Evolutionary conservation across 2,329 filamentous ascomycete genomes (phyloP), one percentile per base, ranked within the genome.

Genomic region (Cordyceps fumosorosea): DNA sequence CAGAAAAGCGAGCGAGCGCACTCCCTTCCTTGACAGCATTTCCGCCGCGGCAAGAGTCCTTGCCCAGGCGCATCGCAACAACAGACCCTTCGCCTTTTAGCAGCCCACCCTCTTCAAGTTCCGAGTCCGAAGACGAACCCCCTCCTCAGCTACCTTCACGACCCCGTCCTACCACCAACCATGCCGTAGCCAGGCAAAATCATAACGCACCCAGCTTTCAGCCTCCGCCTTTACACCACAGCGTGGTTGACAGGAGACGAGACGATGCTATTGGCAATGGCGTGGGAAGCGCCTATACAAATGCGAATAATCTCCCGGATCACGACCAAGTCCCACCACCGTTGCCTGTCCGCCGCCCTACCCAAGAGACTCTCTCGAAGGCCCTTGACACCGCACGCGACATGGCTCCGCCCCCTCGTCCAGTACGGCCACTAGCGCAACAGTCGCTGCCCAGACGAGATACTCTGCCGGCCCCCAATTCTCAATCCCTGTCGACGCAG

Each of bases 11-110:
- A 71, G 59, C 64, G 73, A 59, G 74, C 71, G 26, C 37, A 22
- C 7, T 20, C 16, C 29, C 45, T 10, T 29, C 50, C 10, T 18
- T 24, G 3, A 16, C 26, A 11, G 10, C 37, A 16, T 63, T 60
- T 88, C 89, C 4, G 87, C 85, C 68, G 82, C 89, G 60, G 2
- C 63, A 52, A 22, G 64, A 58, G 32, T 45, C 63, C n/a, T 37
- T 44, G 7, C 64, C 57, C 2, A 70, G 56, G 54, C 65, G 24
- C 6, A 65, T 65, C 11, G 65, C 73, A 5, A 66, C 68, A 0
- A 73, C 78, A 64, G 76, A 78, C 69, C 71, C 86, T 0, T 96
- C 93, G 1, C 93, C 93, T 0, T 96, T 97, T 71, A 92, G 81
- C 69, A 96, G 91, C 42, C 92, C 92, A 20, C 91, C 93, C 0